A percentile compares a stretch with the other conserved stretches of the same genome.
Conservation (phyloP, 305 asterid species). For the Petunia hybrid region DNA sequence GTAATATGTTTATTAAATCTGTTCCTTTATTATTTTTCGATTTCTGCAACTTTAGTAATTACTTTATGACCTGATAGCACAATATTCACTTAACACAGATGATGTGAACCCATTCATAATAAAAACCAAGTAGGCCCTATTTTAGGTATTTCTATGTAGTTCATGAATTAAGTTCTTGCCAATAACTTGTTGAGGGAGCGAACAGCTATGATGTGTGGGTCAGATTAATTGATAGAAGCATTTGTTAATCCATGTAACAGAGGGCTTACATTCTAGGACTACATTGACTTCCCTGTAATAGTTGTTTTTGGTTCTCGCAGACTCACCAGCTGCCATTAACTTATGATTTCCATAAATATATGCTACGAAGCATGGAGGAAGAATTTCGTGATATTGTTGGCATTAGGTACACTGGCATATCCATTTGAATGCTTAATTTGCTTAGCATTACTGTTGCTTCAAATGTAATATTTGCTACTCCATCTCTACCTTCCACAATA, state of each 20-base stretch:
- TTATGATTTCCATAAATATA: conserved; percentile 90
- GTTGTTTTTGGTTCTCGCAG: conserved; percentile 54
- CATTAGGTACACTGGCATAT: conserved; percentile 62
- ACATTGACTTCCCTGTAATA: neutral
- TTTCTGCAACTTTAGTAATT: neutral
- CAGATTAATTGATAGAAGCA: conserved; percentile 7
- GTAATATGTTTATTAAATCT: neutral
- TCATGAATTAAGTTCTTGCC: conserved; percentile 4
- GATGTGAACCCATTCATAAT: neutral
- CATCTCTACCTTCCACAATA: neutral
- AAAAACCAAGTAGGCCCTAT: conserved; percentile 16
- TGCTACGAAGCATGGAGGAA: conserved; percentile 97
- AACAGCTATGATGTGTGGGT: neutral
- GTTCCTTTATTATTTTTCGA: neutral
- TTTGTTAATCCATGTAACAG: neutral
- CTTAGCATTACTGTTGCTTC: neutral
- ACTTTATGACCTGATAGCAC: neutral
- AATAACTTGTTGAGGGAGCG: neutral
- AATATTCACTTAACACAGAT: neutral
- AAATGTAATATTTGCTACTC: neutral
- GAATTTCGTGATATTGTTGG: conserved; percentile 97
- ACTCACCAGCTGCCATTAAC: conserved; percentile 86
- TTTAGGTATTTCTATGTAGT: conserved; percentile 1
- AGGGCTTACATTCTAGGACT: neutral
- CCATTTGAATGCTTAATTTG: conserved; percentile 22